A percentile compares a stretch with the other conserved stretches of the same genome.
phyloP scores from a whole-genome alignment of 306 rosid genomes.

The Cicer chorassanicum region DNA sequence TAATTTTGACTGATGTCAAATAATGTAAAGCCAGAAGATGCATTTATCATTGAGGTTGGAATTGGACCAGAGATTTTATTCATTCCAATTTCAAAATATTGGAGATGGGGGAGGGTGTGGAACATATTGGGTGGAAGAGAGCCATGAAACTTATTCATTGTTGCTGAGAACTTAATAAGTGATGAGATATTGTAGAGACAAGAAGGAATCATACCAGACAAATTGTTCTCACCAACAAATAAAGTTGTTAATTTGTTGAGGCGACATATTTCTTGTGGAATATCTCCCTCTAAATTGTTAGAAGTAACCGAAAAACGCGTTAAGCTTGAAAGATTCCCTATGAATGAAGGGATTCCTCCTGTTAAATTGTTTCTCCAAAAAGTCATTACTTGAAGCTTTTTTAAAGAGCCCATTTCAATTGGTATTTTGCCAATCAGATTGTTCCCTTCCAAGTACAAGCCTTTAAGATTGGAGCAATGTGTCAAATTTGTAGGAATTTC shows the following conservation, averaged over 20 bases:
- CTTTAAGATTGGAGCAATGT: not conserved
- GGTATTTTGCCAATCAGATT: constrained; percentile 5
- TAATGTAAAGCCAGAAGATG: not conserved
- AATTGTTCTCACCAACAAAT: not conserved
- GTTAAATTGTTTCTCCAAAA: not conserved
- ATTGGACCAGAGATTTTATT: constrained; percentile 13
- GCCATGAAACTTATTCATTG: not conserved
- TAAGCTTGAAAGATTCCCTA: constrained; percentile 7
- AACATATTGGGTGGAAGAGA: constrained; percentile 25
- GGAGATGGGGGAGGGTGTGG: not conserved
- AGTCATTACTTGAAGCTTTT: not conserved
- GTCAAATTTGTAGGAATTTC: constrained; percentile 19
- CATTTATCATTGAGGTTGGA: constrained; percentile 15
- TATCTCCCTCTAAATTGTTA: not conserved
- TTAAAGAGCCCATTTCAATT: not conserved
- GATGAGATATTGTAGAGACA: constrained; percentile 2
- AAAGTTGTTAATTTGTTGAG: not conserved
- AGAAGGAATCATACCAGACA: not conserved
- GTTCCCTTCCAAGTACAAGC: not conserved
- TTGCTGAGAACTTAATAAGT: not conserved
- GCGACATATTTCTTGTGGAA: constrained; percentile 1
- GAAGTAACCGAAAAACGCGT: not conserved
- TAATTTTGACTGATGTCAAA: not conserved
- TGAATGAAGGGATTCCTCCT: not conserved
- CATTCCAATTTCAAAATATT: not conserved